phyloP scores from a whole-genome alignment of 345 rosid genomes.

The Anastatica hierochuntica region DNA sequence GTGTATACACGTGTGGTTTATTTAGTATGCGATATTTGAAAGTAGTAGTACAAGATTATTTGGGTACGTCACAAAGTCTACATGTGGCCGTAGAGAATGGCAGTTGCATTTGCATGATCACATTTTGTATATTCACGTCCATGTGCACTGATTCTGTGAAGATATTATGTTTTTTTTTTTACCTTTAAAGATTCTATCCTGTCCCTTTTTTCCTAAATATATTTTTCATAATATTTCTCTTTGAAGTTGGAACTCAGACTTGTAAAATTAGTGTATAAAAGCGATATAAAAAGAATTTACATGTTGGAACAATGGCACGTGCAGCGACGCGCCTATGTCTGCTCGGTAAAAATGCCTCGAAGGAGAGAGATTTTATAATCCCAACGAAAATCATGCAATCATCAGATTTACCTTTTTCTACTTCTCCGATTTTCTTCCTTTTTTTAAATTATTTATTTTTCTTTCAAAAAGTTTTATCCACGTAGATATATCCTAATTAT shows the following conservation, averaged over 20 bases:
- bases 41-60: not conserved
- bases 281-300: no score
- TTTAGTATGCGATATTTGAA: not conserved
- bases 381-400: slow-evolving; percentile 20
- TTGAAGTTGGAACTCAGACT: no score
- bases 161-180: not conserved
- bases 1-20: no score
- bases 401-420: slow-evolving; percentile 13
- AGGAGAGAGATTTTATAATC: not conserved
- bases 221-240: no score
- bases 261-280: no score
- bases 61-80: slow-evolving; percentile 13
- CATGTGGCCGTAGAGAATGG: slow-evolving; percentile 16
- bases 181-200: not conserved
- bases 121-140: no score
- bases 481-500: no score
- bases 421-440: not conserved
- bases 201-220: no score
- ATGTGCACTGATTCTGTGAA: not conserved
- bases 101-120: slow-evolving; percentile 16
- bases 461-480: no score
- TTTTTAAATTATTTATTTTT: no score
- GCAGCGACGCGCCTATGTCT: slow-evolving; percentile 12
- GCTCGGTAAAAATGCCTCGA: not conserved
- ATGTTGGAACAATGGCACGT: slow-evolving; percentile 16